phyloP scores from a whole-genome alignment of 768 basidiomycete species.

The Calvatia gigantea region DNA sequence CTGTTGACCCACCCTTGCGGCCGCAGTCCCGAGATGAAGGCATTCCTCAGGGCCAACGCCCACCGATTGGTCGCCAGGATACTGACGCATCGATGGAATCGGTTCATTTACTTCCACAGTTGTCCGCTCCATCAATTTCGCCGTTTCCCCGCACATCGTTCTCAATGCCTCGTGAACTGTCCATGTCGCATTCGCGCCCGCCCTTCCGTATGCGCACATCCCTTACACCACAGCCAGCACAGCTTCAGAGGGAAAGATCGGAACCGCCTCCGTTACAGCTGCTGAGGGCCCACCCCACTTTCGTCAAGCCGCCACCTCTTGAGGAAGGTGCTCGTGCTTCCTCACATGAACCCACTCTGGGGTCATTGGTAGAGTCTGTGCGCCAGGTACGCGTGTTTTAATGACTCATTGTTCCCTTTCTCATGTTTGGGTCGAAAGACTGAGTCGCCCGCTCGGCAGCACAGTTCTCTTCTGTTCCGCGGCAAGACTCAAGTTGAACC shows the following conservation, averaged over 20 bases:
- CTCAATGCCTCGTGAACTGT: conserved; percentile 34
- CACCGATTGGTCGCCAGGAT: conserved; percentile 24
- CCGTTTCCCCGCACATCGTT: conserved; percentile 10
- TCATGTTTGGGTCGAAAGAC: conserved; percentile 27
- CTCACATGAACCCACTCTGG: conserved; percentile 41
- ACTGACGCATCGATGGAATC: conserved; percentile 39
- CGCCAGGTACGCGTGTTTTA: conserved; percentile 42
- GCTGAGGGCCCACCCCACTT: conserved; percentile 63
- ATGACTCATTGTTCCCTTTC: conserved; percentile 6
- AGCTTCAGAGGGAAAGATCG: conserved; percentile 36
- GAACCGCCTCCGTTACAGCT: conserved; percentile 67
- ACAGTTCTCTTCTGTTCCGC: conserved; percentile 47
- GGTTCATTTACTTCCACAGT: conserved; percentile 2
- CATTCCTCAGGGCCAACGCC: not conserved
- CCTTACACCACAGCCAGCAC: conserved; percentile 62
- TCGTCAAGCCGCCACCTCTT: conserved; percentile 57
- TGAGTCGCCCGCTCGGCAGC: conserved; percentile 49
- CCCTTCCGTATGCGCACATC: conserved; percentile 65
- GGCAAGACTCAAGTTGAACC: conserved; percentile 25
- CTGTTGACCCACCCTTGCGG: conserved; percentile 58
- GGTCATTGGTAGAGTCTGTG: conserved; percentile 54
- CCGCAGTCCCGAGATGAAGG: conserved; percentile 2
- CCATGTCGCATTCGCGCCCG: conserved; percentile 48
- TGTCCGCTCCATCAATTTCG: not conserved
- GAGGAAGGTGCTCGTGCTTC: conserved; percentile 17